Conservation (phyloP, 2,329 filamentous ascomycete genomes). For the Fusarium udum region DNA sequence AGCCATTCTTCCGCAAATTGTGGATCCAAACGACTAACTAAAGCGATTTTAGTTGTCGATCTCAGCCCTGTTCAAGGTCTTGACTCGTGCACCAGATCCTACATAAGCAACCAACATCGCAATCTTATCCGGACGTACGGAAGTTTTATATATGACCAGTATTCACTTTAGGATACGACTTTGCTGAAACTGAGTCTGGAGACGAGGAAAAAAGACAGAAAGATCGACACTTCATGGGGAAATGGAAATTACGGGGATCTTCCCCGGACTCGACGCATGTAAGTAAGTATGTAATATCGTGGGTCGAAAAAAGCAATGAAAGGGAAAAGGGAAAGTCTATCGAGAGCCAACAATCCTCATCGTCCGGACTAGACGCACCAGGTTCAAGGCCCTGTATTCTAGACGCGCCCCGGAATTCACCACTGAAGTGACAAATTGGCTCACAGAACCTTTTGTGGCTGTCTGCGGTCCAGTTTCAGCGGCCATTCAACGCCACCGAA, state of each 20-base stretch:
- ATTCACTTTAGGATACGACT: neutral
- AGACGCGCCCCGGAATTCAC: neutral
- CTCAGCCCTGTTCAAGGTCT: constrained; percentile 2
- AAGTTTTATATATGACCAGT: neutral
- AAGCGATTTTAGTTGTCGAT: constrained; percentile 5
- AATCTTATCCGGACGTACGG: constrained; percentile 4
- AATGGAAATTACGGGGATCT: neutral
- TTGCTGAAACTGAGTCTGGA: neutral
- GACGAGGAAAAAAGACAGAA: neutral
- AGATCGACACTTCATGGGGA: neutral
- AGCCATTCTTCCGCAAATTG: neutral
- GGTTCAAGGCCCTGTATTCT: neutral
- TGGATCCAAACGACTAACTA: neutral
- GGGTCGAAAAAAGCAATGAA: neutral
- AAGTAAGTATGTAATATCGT: neutral
- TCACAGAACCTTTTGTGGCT: neutral
- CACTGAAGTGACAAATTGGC: neutral
- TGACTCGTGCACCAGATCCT: constrained; percentile 7
- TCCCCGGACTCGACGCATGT: neutral
- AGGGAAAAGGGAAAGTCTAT: neutral
- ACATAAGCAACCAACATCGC: neutral
- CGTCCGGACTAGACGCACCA: neutral
- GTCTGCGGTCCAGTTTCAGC: neutral
- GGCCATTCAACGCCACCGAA: neutral
- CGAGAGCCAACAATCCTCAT: neutral